phyloP scores from a whole-genome alignment of 202 grass and related monocot species.

The Saccharum hybrid region DNA sequence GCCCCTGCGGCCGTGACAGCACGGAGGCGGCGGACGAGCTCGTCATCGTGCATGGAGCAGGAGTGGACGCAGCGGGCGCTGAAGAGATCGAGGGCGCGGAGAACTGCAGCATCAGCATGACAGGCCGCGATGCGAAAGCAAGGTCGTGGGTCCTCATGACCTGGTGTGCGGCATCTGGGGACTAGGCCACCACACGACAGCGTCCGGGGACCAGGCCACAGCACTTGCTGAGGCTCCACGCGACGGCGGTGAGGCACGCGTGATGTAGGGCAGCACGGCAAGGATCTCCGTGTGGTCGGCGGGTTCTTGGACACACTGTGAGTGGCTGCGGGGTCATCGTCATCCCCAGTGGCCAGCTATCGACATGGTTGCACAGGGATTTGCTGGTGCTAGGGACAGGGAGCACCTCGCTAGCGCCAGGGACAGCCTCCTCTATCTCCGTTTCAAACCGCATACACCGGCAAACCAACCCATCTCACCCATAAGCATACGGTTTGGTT shows the following conservation, averaged over 20 bases:
- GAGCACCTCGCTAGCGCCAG: background rate
- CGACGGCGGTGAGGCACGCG: background rate
- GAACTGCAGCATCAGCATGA: background rate
- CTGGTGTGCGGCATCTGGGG: too few species aligned
- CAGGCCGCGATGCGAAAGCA: too few species aligned
- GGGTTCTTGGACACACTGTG: background rate
- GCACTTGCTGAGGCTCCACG: background rate
- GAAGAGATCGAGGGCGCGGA: background rate
- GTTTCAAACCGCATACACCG: background rate
- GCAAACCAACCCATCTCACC: background rate
- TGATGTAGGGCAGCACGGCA: background rate
- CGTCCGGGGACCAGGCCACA: background rate
- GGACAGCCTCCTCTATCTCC: background rate
- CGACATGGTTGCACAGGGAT: background rate
- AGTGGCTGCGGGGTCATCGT: background rate
- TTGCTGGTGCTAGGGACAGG: background rate
- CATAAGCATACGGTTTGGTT: background rate
- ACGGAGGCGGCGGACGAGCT: background rate
- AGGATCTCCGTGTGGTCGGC: background rate
- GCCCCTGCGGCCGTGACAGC: too few species aligned
- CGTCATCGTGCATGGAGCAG: background rate
- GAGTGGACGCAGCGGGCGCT: background rate
- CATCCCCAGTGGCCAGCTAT: background rate
- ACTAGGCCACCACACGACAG: too few species aligned
- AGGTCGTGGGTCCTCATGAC: background rate